Conservation (phyloP, 2,329 filamentous ascomycete genomes). For the Ambrosiella xylebori region DNA sequence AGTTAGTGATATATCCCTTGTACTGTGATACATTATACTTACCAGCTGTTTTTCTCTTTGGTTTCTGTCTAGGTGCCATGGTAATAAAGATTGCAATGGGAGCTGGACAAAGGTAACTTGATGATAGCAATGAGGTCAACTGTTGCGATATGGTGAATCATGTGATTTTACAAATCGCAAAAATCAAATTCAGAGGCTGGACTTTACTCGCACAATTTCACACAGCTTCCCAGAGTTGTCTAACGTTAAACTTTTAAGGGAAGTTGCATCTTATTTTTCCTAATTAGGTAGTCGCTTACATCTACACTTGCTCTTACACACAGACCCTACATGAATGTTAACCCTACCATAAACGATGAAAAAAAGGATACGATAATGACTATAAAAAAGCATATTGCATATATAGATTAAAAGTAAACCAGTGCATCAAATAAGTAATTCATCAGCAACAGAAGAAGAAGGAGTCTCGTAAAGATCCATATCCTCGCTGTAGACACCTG, state of each 20-base stretch:
- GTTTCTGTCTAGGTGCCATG: constrained; percentile 8
- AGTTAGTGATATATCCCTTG: neutral
- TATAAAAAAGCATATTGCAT: neutral
- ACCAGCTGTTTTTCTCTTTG: constrained; percentile 7
- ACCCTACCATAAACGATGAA: neutral
- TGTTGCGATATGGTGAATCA: too few species aligned
- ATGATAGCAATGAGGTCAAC: too few species aligned
- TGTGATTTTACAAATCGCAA: too few species aligned
- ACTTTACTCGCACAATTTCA: too few species aligned
- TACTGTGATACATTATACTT: neutral
- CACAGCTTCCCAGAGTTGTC: too few species aligned
- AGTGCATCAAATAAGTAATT: constrained; percentile 7
- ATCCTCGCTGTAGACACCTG: constrained; percentile 9
- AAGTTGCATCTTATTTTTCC: neutral
- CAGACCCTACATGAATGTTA: too few species aligned
- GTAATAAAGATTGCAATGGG: neutral
- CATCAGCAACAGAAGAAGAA: constrained; percentile 7
- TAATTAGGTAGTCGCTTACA: neutral
- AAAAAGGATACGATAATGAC: neutral
- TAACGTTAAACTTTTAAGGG: neutral
- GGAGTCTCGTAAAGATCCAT: constrained; percentile 1
- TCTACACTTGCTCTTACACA: neutral
- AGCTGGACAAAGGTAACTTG: too few species aligned
- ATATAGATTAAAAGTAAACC: neutral
- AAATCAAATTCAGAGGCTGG: too few species aligned